Evolutionary conservation across 2,329 filamentous ascomycete species (phyloP), one percentile per base, ranked within the genome.

Genomic region (Diaporthe velutina): DNA sequence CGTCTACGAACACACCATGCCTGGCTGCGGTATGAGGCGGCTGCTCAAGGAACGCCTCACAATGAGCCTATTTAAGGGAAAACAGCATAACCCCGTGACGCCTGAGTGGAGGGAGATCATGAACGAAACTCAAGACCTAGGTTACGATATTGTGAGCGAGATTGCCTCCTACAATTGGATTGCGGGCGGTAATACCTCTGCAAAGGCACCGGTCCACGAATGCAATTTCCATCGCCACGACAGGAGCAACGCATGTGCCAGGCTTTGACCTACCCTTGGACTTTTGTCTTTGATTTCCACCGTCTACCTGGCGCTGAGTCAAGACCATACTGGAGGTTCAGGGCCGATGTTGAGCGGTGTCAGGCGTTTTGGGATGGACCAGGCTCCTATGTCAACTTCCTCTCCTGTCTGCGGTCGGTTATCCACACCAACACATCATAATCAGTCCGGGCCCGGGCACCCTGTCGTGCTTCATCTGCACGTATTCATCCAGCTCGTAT

Each of bases 121-220:
- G 52, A 75, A 75, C 45, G 28, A 68, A 61, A 75, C 74, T 25
- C 52, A 52, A 19, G 74, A 75, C 25, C 71, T 75, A 30, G 74
- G 60, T 30, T 75, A 61, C 66, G 74, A 73, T 30, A 66, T 75
- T 25, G 61, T 75, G 10, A 73, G 55, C 61, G 74, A 75, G 74
- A 64, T 70, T 22, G 50, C 58, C 28, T 58, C 70, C 17, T 75
- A 48, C 52, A 73, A 66, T 45, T 75, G 74, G 74, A 70, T 75
- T 30, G 33, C 60, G 10, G 74, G 74, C 19, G 61, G 74, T 35
- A 73, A 70, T 33, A 52, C 54, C 52, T 57, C 74, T 12, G 45
- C 64, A 13, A 75, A 71, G 64, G 35, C 54, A 28, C 45, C 45
- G 22, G 66, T 52, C 15, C 60, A 54, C 12, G 60, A 70, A 28